Conservation (phyloP, 306 rosid genomes). For the Glycine tomentella region DNA sequence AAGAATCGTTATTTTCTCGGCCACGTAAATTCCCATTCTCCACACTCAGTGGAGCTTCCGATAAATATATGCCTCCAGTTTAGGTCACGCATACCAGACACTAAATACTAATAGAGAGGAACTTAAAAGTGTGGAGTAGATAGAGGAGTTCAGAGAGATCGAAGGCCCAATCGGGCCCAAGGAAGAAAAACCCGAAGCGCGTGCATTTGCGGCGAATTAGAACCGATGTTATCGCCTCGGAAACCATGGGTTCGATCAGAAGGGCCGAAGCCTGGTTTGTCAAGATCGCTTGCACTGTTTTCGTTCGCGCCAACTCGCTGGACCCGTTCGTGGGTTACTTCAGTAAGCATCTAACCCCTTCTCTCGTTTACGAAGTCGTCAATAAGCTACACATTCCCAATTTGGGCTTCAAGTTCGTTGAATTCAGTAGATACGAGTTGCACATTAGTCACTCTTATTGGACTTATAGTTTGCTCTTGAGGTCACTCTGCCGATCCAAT, state of each 20-base stretch:
- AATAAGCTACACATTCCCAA: not conserved
- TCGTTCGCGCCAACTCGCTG: slow-evolving; percentile 5
- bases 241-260: slow-evolving; percentile 21
- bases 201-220: not conserved
- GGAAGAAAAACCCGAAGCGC: not conserved
- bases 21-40: not conserved
- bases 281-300: not conserved
- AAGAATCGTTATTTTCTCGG: too few species aligned
- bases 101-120: not conserved
- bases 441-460: slow-evolving; percentile 8
- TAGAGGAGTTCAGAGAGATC: not conserved
- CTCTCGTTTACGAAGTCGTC: slow-evolving; percentile 6
- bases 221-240: slow-evolving; percentile 14
- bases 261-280: slow-evolving; percentile 36
- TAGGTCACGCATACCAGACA: not conserved
- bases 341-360: slow-evolving; percentile 23
- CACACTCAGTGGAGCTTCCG: not conserved
- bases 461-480: not conserved
- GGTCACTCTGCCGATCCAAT: slow-evolving; percentile 1
- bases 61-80: not conserved
- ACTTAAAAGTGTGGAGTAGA: not conserved
- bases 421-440: slow-evolving; percentile 17
- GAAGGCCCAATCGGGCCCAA: not conserved
- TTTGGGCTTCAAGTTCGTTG: not conserved
- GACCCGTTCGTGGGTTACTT: slow-evolving; percentile 1